Percentiles rank a stretch among this genome's conserved stretches.
Conservation (phyloP, 176 grass and related monocot species). For the Triticum monococcum region DNA sequence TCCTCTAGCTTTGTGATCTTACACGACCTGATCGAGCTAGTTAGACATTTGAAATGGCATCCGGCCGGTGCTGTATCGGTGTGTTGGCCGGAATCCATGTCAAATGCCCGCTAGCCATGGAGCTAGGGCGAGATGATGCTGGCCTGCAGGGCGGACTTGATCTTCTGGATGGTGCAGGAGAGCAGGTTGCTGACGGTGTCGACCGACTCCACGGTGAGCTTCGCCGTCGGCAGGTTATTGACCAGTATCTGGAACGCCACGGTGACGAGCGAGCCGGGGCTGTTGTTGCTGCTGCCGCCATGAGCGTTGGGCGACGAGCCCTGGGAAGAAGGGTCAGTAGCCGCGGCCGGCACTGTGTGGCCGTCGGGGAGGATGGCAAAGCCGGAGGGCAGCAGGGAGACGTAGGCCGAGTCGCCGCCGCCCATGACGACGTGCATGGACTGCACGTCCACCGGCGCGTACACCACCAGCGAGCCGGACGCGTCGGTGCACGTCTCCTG, state of each 20-base stretch:
- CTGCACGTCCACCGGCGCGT: constrained; percentile 65
- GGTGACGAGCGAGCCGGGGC: constrained; percentile 54
- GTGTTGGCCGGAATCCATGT: constrained; percentile 45
- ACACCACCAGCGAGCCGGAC: constrained; percentile 54
- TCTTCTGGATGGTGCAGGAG: constrained; percentile 80
- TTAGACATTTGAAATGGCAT: constrained; percentile 56
- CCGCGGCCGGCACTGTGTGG: neutral
- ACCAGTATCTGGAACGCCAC: constrained; percentile 81
- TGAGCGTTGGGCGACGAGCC: neutral
- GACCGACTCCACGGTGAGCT: constrained; percentile 67
- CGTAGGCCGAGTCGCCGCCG: constrained; percentile 62
- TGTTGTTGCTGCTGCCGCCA: neutral
- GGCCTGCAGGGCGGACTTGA: constrained; percentile 61
- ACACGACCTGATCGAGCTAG: constrained; percentile 5
- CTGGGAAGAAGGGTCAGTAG: neutral
- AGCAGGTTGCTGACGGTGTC: constrained; percentile 68
- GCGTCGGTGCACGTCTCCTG: constrained; percentile 69
- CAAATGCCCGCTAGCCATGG: constrained; percentile 45
- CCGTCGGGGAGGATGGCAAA: constrained; percentile 71
- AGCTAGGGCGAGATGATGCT: constrained; percentile 44
- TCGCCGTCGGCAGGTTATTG: constrained; percentile 58
- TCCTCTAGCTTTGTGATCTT: neutral
- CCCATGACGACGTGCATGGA: constrained; percentile 78
- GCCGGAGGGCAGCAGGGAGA: constrained; percentile 66
- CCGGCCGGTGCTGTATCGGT: neutral